Evolutionary conservation across 1,284 basidiomycete species (phyloP).

Genomic region (Puccinia triticina): DNA sequence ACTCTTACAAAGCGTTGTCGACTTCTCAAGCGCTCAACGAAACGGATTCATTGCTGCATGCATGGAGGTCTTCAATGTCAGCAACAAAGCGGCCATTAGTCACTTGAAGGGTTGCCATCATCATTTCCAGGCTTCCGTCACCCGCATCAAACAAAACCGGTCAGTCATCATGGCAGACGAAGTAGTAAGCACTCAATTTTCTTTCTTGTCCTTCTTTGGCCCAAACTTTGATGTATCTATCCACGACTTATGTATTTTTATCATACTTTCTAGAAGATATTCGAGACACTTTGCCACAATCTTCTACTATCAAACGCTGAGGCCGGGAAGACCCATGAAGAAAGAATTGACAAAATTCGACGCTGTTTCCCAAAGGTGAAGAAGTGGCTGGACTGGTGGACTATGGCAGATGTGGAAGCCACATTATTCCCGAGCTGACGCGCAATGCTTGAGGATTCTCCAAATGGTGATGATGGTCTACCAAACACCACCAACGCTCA

Average conservation of each 20-base stretch:
- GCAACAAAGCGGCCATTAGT: background rate
- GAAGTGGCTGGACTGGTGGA: no score
- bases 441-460: no score
- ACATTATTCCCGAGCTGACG: no score
- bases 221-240: background rate
- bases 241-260: background rate
- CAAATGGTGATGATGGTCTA: no score
- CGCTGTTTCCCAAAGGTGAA: no score
- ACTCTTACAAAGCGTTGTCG: no score
- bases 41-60: background rate
- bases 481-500: no score
- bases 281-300: background rate
- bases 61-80: background rate
- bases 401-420: no score
- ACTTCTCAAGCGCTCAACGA: background rate
- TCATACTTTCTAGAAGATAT: background rate
- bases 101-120: no score
- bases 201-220: background rate
- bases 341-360: no score
- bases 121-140: background rate
- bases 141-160: conserved; percentile 5
- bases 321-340: background rate
- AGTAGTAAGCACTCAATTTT: conserved; percentile 11
- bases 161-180: background rate
- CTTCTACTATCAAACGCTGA: background rate